These are phyloP conservation scores for Microsporum audouinii DNA, from an alignment of 2,329 filamentous ascomycete species.

Conservation along the genomic window DNA sequence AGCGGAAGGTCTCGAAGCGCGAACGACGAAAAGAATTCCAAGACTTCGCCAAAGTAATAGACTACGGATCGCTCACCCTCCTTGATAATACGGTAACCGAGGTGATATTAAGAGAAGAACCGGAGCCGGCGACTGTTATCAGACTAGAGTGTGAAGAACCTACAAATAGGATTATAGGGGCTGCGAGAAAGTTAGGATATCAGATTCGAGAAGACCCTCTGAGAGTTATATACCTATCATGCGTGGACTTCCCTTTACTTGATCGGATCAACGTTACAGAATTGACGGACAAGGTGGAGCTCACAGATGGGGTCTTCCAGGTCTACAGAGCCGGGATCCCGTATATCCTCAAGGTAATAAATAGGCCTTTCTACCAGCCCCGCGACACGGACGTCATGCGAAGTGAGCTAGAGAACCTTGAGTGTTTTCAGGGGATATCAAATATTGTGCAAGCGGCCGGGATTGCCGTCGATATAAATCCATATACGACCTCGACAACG, in stretches of 20 bases:
- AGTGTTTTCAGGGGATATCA: constrained; percentile 9
- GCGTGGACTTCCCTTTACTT: constrained; percentile 10
- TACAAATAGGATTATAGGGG: neutral
- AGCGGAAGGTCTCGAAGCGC: neutral
- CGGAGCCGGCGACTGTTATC: neutral
- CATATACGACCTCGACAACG: neutral
- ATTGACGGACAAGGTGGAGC: constrained; percentile 3
- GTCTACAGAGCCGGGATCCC: neutral
- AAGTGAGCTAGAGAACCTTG: constrained; percentile 14
- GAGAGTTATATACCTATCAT: constrained; percentile 4
- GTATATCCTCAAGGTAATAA: constrained; percentile 11
- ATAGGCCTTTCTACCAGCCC: constrained; percentile 15
- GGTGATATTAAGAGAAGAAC: neutral
- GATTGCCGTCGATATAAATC: constrained; percentile 10
- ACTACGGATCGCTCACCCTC: constrained; percentile 12
- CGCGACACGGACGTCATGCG: constrained; percentile 12
- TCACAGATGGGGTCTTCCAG: constrained; percentile 4
- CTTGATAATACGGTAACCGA: constrained; percentile 12
- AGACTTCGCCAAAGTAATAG: constrained; percentile 11
- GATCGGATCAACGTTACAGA: constrained; percentile 10
- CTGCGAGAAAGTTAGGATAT: neutral
- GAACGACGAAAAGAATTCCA: constrained; percentile 8
- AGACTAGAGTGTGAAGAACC: neutral
- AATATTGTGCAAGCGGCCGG: constrained; percentile 16
- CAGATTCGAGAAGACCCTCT: constrained; percentile 1